Evolutionary conservation across 805 yeast species (phyloP), one percentile per base, ranked within the genome.

Genomic region (Schizosaccharomyces cryophilus): DNA sequence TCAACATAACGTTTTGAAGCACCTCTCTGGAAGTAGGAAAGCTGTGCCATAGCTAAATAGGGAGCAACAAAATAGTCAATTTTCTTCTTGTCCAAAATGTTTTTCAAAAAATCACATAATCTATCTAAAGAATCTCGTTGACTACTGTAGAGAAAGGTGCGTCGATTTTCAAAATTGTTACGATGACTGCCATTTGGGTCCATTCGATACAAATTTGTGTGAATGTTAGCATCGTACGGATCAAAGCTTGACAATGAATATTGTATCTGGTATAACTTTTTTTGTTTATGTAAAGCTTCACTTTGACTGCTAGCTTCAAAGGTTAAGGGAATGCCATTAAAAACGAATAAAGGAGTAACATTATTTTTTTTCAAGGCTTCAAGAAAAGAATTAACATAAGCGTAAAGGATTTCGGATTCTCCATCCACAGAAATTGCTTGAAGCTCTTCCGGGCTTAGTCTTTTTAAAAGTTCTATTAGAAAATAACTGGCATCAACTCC

Each of bases 401-500:
- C 72, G 62, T 73, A 75, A 64, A 87, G 71, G 3, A 86, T 78
- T 59, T 78, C 69, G 1, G 95, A 95, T 62, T 83, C 77, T 0
- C 95, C 95, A 29, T 95, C 95, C 64, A 84, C 77, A 9, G 93
- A 95, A 60, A 82, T 84, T 51, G 81, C 70, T 63, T 78, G 79
- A 59, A 83, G 83, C 65, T 86, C 95, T 62, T 80, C 81, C 64
- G 81, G 81, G 65, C 74, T 74, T 4, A 82, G 74, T 1, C 64
- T 60, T 15, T 62, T 67, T 63, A 84, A 71, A 54, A 84, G 74
- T 61, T 86, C 72, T 30, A 84, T 74, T 47, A 87, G 70, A 67
- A 87, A 88, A 68, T 87, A 88, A 65, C 80, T 85, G 15, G 83
- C 93, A 69, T 88, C 95, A 56, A 87, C 84, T 62, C 95, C 95